phyloP scores from a whole-genome alignment of 768 basidiomycete species.

The Mycena metata region DNA sequence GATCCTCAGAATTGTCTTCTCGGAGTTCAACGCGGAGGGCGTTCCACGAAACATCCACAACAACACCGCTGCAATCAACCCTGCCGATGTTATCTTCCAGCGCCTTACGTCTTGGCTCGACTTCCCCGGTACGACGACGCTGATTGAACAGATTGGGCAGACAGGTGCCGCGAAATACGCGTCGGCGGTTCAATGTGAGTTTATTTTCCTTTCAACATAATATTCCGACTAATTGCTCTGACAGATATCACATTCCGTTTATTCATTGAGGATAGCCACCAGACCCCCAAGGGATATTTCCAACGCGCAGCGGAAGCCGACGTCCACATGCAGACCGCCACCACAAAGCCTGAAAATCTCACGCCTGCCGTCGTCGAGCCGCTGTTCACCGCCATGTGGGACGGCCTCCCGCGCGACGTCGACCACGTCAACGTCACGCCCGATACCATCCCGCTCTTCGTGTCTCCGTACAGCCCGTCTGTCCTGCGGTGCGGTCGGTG shows the following conservation, averaged over 20 bases:
- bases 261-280: slow-evolving; percentile 33
- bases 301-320: slow-evolving; percentile 33
- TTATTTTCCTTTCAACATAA: background rate
- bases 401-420: background rate
- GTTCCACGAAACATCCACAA: slow-evolving; percentile 27
- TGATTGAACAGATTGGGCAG: slow-evolving; percentile 27
- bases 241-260: slow-evolving; percentile 35
- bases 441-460: slow-evolving; percentile 31
- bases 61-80: slow-evolving; percentile 31
- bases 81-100: slow-evolving; percentile 22
- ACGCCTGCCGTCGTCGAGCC: slow-evolving; percentile 23
- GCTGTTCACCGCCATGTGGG: slow-evolving; percentile 32
- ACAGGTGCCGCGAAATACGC: slow-evolving; percentile 28
- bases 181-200: slow-evolving; percentile 33
- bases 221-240: background rate
- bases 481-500: slow-evolving; percentile 34
- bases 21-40: slow-evolving; percentile 38
- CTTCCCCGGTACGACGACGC: slow-evolving; percentile 24
- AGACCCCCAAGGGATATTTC: slow-evolving; percentile 36
- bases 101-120: slow-evolving; percentile 28
- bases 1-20: slow-evolving; percentile 34
- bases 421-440: slow-evolving; percentile 23
- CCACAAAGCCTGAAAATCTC: slow-evolving; percentile 20
- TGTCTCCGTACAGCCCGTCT: slow-evolving; percentile 36
- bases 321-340: slow-evolving; percentile 35